Percentiles rank a stretch among this genome's conserved stretches.
These are phyloP conservation scores for Waltergamsia citrina DNA, from an alignment of 2,329 filamentous ascomycete species.

Conservation along the genomic window DNA sequence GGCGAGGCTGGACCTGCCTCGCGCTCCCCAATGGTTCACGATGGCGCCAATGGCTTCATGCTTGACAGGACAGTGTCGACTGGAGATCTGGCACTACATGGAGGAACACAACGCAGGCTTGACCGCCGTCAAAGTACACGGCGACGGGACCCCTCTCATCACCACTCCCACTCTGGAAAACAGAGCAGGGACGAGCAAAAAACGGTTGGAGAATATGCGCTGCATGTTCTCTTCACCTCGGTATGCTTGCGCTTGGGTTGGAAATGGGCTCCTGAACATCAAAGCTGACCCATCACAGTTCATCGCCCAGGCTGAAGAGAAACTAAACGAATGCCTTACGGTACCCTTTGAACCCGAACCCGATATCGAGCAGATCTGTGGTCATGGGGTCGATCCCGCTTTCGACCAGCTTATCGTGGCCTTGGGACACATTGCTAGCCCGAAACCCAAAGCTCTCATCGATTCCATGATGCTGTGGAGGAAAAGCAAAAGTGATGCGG, in stretches of 20 bases:
- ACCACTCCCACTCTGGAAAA: constrained; percentile 67
- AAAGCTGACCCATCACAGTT: constrained; percentile 43
- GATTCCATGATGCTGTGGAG: constrained; percentile 98
- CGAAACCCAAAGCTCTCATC: constrained; percentile 89
- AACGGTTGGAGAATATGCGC: constrained; percentile 94
- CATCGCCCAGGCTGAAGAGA: constrained; percentile 92
- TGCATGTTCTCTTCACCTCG: constrained; percentile 93
- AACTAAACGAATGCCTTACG: constrained; percentile 81
- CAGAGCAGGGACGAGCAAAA: constrained; percentile 69
- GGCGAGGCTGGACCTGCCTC: constrained; percentile 25
- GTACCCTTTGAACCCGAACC: constrained; percentile 72
- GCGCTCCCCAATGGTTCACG: constrained; percentile 38
- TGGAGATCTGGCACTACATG: constrained; percentile 31
- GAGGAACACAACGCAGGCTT: constrained; percentile 39
- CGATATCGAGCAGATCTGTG: constrained; percentile 82
- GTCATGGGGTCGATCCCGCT: constrained; percentile 72
- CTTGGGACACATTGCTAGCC: constrained; percentile 85
- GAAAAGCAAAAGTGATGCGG: constrained; percentile 88
- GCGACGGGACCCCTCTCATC: constrained; percentile 62
- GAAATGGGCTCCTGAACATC: too few relatives aligned
- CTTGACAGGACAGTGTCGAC: constrained; percentile 38
- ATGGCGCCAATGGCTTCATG: constrained; percentile 15
- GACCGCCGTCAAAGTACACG: constrained; percentile 58
- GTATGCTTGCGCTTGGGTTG: too few relatives aligned
- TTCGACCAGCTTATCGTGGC: constrained; percentile 95